Base-by-base conservation (phyloP, 202 grass and related monocot species). In the Setaria italica region DNA sequence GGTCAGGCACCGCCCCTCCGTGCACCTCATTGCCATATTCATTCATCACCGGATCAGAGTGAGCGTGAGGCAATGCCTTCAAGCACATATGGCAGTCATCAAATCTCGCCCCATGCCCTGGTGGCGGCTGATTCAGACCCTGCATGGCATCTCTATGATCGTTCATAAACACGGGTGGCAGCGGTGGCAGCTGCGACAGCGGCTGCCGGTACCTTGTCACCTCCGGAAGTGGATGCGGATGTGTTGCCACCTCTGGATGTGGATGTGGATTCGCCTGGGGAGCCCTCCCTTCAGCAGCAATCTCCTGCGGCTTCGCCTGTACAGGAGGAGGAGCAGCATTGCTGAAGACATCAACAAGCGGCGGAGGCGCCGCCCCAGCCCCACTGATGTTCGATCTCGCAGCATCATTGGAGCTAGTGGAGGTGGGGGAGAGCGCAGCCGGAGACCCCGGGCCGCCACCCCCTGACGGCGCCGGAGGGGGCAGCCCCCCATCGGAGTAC, bases 81-180 rank as follows among this genome's bases (percentile, higher is more conserved):
- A 93, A 47, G 80, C 97, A 97, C 85, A 97, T 42, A 72, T 73
- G 86, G 85, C 97, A 99, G 78, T 96, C 92, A 3, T 93, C 88
- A 0, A 85, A 79, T 82, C 84, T 88, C 33, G 17, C 41, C 1
- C 66, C 50, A 6, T 85, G 85, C 39, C 83, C 88, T 55, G 85
- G 78, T 0, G 43, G 67, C n/a, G 2, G 82, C 76, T 82, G 85
- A 80, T 88, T 88, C 74, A 86, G 37, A 80, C 82, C 79, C 46
- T 86, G 85, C 80, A 83, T 85, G 20, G 73, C 88, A 65, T 91
- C 89, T 59, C 85, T 88, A 65, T 91, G 83, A 14, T 93, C 83
- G 72, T 94, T 96, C 82, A 99, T 87, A 82, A 93, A 91, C 30
- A 89, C 66, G n/a, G 97, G 92, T 8, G 97, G 97, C 42, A 99